Evolutionary conservation across 2,329 filamentous ascomycete genomes (phyloP), one percentile per base, ranked within the genome.

Genomic region (Fusarium sp.): DNA sequence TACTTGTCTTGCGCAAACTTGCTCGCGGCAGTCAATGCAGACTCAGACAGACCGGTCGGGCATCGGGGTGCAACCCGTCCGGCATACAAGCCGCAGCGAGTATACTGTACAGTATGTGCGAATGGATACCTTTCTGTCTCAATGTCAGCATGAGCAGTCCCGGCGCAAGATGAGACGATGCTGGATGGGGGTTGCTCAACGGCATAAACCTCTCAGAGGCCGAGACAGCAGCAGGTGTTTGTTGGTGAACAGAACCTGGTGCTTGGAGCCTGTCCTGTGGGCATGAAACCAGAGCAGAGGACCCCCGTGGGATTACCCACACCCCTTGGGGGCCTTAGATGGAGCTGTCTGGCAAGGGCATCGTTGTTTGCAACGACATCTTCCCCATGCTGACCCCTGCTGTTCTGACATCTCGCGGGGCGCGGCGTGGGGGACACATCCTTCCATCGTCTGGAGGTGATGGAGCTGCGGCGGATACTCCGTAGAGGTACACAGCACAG

Each of bases 301-400:
- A 32, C 40, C 54, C 60, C 67, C 54, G 61, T 72, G 65, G 47
- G 30, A 57, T 69, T 69, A 66, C 54, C 57, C n/a, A 60, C 69
- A 65, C 72, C 65, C 72, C 63, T 70, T 56, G 56, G 47, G 47
- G 47, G 56, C 64, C 54, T 4, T 20, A 27, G 25, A 37, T 59
- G 52, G 65, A 38, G 59, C 63, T 40, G 50, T 52, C 47, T 72
- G 50, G n/a, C 72, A 47, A 59, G 72, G 69, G 52, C 63, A 47
- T 65, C 63, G 57, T 22, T 40, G 50, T 35, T 68, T 65, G 45
- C 35, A 63, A 60, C 50, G 69, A 65, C 60, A 38, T 63, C 59
- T 75, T 70, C 72, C 66, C 72, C 72, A 70, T 74, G 56, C 43
- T 45, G 43, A 65, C 66, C 72, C 69, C 64, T 74, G 72, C 63